Evolutionary conservation across 1,284 basidiomycete genomes (phyloP), one percentile per base, ranked within the genome.

Genomic region (Cutaneotrichosporon cavernicola): DNA sequence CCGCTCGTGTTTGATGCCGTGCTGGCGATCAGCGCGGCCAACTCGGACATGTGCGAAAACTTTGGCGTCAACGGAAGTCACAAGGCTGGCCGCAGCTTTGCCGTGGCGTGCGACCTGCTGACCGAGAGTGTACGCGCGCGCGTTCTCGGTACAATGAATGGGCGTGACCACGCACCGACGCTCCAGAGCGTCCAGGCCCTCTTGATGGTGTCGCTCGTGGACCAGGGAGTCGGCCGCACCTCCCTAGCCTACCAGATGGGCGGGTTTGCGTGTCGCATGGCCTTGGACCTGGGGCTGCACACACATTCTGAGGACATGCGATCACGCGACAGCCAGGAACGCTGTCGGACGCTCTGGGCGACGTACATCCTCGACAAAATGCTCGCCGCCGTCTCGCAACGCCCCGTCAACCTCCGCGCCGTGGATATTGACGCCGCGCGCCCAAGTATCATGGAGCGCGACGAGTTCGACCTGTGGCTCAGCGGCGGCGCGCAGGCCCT

Each of bases 391-490:
- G 60, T 60, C 2, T 46, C 32, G 4, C 66, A 68, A 49, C 61
- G 61, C 0, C 64, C 66, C 13, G 58, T 57, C 9, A 32, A 36
- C 5, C 61, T 68, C 1, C 63, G 64, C 11, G 56, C 62, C 0
- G 52, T 57, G 13, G 66, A 68, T 57, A 68, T 68, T 53, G 66
- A 68, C 51, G 60, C 59, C 2, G 59, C 61, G 0, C 61, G 64
- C 5, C 64, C 64, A 22, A 59, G 55, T 16, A 52, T 56, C 43
- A 68, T 68, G 66, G 66, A 68, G 57, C 56, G 66, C 30, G 66
- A 68, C 53, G 66, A 68, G 64, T 60, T 68, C 10, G 66, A 68
- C 60, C 60, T 68, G 8, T 68, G 66, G 66, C 61, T 68, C 13
- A 51, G 61, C 1, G 66, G 66, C 14, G 56, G 47, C 3, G 62